Conservation (phyloP, 1,139 yeast genomes). For the Lodderomyces jiufengensis region DNA sequence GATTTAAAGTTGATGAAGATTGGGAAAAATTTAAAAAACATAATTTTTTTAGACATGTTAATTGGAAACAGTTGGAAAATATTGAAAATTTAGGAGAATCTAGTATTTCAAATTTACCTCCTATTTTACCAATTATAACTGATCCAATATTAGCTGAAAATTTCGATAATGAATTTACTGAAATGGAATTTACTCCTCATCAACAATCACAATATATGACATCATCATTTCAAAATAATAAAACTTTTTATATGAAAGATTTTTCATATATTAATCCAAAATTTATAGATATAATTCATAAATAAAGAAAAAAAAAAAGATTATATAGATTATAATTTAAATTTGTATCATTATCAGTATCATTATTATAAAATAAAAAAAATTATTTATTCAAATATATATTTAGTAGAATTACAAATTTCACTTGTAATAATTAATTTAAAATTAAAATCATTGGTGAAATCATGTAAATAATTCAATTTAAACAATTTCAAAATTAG, state of each 20-base stretch:
- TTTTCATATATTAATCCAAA: slow-evolving; percentile 44
- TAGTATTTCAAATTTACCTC: slow-evolving; percentile 48
- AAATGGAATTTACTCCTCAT: slow-evolving; percentile 52
- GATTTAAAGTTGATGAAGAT: slow-evolving; percentile 62
- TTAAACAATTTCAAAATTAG: slow-evolving; percentile 16
- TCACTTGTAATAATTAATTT: slow-evolving; percentile 8
- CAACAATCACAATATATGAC: slow-evolving; percentile 18
- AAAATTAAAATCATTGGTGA: slow-evolving; percentile 6
- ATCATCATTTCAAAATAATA: slow-evolving; percentile 12
- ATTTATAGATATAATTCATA: slow-evolving; percentile 19
- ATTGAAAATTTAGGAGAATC: slow-evolving; percentile 20
- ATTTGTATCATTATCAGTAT: too few species aligned
- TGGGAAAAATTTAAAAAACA: slow-evolving; percentile 59
- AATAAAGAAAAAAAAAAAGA: too few species aligned
- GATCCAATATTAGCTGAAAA: slow-evolving; percentile 89
- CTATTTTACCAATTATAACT: slow-evolving; percentile 81
- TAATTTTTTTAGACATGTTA: slow-evolving; percentile 71
- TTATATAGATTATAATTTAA: too few species aligned
- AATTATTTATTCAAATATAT: too few species aligned
- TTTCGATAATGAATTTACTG: slow-evolving; percentile 84
- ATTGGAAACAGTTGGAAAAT: slow-evolving; percentile 67
- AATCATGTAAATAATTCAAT: slow-evolving; percentile 17
- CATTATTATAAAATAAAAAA: too few species aligned
- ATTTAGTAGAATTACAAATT: not conserved
- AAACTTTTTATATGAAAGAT: slow-evolving; percentile 40